Evolutionary conservation across 371 early-diverging fungal species (phyloP), one percentile per base, ranked within the genome.

Genomic region (Apophysomyces variabilis): DNA sequence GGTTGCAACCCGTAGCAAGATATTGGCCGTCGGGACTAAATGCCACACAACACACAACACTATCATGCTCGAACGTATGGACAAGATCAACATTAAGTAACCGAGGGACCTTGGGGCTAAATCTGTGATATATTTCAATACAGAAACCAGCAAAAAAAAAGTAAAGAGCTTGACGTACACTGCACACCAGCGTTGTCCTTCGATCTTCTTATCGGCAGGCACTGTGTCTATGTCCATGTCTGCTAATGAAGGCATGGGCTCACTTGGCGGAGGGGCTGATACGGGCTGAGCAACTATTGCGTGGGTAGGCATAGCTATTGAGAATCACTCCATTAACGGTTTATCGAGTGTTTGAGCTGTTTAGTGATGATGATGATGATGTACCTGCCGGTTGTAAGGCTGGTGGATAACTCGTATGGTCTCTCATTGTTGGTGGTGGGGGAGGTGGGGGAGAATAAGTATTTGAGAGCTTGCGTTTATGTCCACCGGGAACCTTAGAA

Each of bases 11-110:
- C 7, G 96, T 95, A 16, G 97, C 98, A 38, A 97, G 85, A 60
- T 94, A 97, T 72, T 87, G 92, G 14, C 93, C 93, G 72, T 97
- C 97, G 1, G 93, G 91, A 67, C 95, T 93, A 96, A 96, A 99
- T 11, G 90, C 86, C 11, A 95, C 91, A 70, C 96, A 95, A 26
- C 98, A 97, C 1, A 96, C 98, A 7, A 97, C 98, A 67, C 89
- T 87, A 32, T 58, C 26, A 71, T 96, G 96, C 35, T 95, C 94
- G 64, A 96, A 80, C n/a, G 89, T 91, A 67, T 94, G 92, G 43
- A 92, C 79, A 65, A 94, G 78, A 43, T 94, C 91, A 7, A 96
- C 92, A 67, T 91, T 86, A 43, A 95, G 75, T 64, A 71, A 75
- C 26, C 89, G 85, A 37, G 83, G 77, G 18, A 89, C 78, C 71